Percentiles rank a stretch among this genome's conserved stretches.
phyloP scores from a whole-genome alignment of 1,284 basidiomycete genomes.

The Cryptococcus deneoformans region DNA sequence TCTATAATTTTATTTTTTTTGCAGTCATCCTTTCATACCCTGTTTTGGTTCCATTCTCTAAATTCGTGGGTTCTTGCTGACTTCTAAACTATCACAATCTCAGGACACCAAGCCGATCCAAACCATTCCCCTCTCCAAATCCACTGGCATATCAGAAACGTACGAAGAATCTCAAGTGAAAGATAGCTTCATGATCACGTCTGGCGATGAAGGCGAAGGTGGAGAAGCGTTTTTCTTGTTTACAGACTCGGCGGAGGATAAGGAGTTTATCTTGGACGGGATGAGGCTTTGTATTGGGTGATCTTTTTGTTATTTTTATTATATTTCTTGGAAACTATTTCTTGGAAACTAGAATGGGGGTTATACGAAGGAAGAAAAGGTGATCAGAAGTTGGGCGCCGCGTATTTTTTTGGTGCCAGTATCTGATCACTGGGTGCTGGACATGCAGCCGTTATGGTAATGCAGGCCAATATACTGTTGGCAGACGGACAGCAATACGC shows the following conservation, averaged over 20 bases:
- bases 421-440: too few species aligned
- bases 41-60: background rate
- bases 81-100: background rate
- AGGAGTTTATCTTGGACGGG: constrained; percentile 38
- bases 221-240: constrained; percentile 44
- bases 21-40: background rate
- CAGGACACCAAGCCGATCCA: constrained; percentile 33
- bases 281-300: constrained; percentile 13
- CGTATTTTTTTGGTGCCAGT: too few species aligned
- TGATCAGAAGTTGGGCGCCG: too few species aligned
- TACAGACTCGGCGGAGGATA: constrained; percentile 39
- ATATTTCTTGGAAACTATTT: background rate
- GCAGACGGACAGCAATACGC: too few species aligned
- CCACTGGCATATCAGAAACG: constrained; percentile 16
- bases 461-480: too few species aligned
- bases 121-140: constrained; percentile 17
- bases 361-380: too few species aligned
- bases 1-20: background rate
- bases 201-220: constrained; percentile 6
- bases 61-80: background rate
- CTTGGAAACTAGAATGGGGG: background rate
- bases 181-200: constrained; percentile 38
- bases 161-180: constrained; percentile 47
- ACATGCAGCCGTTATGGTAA: too few species aligned
- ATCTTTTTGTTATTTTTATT: background rate